phyloP scores from a whole-genome alignment of 2,329 filamentous ascomycete genomes.

The Aspergillus fumigatiaffinis region DNA sequence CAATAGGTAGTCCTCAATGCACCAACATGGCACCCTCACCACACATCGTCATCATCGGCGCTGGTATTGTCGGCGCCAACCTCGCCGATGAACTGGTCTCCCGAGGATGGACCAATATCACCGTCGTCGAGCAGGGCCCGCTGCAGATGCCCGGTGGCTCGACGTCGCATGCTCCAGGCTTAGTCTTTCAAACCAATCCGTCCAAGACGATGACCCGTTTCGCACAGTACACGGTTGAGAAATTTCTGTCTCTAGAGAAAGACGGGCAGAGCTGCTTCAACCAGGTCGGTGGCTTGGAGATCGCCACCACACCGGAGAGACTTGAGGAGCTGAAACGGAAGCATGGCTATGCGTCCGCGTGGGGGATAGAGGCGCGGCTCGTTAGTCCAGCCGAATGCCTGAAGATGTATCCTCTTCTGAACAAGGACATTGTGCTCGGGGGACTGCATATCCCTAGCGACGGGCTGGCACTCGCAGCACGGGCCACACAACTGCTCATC shows the following conservation, averaged over 20 bases:
- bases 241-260: slow-evolving; percentile 51
- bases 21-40: slow-evolving; percentile 34
- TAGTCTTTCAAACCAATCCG: slow-evolving; percentile 60
- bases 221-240: slow-evolving; percentile 60
- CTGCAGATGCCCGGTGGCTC: slow-evolving; percentile 61
- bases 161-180: slow-evolving; percentile 61
- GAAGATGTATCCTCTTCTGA: slow-evolving; percentile 53
- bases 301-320: slow-evolving; percentile 58
- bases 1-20: not conserved
- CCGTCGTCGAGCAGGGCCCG: slow-evolving; percentile 62
- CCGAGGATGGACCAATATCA: slow-evolving; percentile 61
- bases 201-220: slow-evolving; percentile 50
- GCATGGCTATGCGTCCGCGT: slow-evolving; percentile 57
- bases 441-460: slow-evolving; percentile 60
- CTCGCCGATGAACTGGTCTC: slow-evolving; percentile 61
- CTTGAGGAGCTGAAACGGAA: slow-evolving; percentile 61
- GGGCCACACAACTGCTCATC: slow-evolving; percentile 60
- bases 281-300: slow-evolving; percentile 59
- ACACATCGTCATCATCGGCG: slow-evolving; percentile 58
- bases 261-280: slow-evolving; percentile 54
- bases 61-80: slow-evolving; percentile 62
- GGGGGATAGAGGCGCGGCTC: slow-evolving; percentile 56
- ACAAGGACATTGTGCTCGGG: slow-evolving; percentile 52
- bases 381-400: slow-evolving; percentile 52
- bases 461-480: slow-evolving; percentile 58